Base-by-base conservation (phyloP, 345 rosid genomes). In the Arabis hirsuta region DNA sequence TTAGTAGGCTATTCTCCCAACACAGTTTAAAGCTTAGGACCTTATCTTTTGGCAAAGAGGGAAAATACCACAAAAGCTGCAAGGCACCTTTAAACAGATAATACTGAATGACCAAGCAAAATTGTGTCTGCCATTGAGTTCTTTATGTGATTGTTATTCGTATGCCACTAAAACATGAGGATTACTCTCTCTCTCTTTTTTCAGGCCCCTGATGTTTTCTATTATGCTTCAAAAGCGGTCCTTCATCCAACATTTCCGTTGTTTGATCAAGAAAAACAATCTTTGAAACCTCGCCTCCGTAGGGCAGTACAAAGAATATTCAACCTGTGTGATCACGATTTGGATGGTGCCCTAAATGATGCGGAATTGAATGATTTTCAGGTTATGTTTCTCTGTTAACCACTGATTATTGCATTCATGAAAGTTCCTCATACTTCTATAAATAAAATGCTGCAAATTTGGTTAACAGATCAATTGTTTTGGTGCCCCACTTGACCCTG, bases 151-250 rank as follows among this genome's bases (percentile, higher is more conserved):
- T 51, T 20, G 3, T 48, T 53, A 19, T 60, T 29, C 2, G 24
- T 39, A 12, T 63, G 51, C 42, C 19, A 27, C 58, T 65, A 14
- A 41, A 38, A 47, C n/a, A 32, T 47, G 22, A 31, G 12, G 39
- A 7, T 36, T 31, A 41, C 58, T 48, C 12, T 47, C 27, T 48
- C 27, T 48, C 27, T 14, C 39, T 41, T 19, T 53, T 79, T 77
- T 56, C 77, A 90, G 97, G 92, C 86, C 56, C 97, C 95, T 63
- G 97, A 90, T 32, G 95, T 85, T 66, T 90, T 90, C 84, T 88
- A 82, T 78, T 88, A 79, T 80, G 92, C 97, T 62, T 85, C 82
- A 69, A 90, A 81, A 64, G 95, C 97, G 38, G 95, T 90, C 12
- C 90, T 90, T 77, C 92, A 90, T 75, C 97, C 97, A 34, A 85